Base-by-base conservation (phyloP, 805 yeast species). In the Ogataea wickerhamii region DNA sequence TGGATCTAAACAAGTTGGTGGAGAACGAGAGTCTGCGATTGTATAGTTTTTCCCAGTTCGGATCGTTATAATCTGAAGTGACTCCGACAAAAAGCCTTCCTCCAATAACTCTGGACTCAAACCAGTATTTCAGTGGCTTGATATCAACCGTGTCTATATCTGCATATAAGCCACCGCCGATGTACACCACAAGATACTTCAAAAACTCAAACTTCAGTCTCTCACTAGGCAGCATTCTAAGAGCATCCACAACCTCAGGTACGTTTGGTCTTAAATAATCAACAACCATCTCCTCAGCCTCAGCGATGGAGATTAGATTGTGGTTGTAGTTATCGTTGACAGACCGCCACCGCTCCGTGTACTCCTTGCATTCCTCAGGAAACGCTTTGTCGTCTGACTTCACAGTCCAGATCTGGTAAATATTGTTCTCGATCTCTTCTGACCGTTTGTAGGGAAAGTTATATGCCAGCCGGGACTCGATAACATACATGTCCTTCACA, bases 81-180 rank as follows among this genome's bases (percentile, higher is more conserved):
- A 60, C 45, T 21, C 63, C 65, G 28, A 58, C 55, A 51, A 54
- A 45, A 18, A 60, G 40, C 36, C 46, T 53, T 5, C 45, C 48
- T 3, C 45, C 48, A 5, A 41, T 40, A 11, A 39, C 44, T 43
- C 44, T 51, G 8, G 63, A 53, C 25, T 50, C 43, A 36, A 51
- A 50, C 65, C 56, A 52, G 40, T 43, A 46, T 33, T 41, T 44
- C 18, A 52, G 30, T 3, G 78, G 77, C 43, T 67, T 75, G 43
- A 68, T 62, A 6, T 76, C 70, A 41, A 58, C 60, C 0, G 80
- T 74, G 52, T 76, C 80, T 23, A 74, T 72, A 48, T 76, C 82
- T 4, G 78, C 67, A 47, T 74, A 76, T 6, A 71, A 68, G 6
- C 82, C 82, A 30, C 82, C 82, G 24, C 61, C 53, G 8, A 77